Conservation (phyloP, 768 basidiomycete genomes). For the Galerina sulciceps region DNA sequence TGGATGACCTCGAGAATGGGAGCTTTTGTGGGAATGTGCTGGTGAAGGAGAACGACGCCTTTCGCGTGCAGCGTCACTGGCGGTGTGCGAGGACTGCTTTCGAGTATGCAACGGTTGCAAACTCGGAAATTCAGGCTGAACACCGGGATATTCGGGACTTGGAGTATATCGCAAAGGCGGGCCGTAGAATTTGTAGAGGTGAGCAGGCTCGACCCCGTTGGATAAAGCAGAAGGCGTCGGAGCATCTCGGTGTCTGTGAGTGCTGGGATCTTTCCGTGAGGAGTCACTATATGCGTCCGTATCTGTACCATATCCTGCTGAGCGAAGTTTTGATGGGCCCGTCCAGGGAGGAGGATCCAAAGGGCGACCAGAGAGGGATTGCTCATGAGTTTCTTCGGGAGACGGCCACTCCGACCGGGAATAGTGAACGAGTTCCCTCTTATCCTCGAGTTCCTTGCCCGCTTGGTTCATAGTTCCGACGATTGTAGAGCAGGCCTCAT, state of each 20-base stretch:
- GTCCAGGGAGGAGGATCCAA: too few relatives aligned
- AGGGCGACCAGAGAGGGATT: too few relatives aligned
- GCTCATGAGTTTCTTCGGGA: background rate
- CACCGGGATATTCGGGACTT: background rate
- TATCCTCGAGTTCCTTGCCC: conserved; percentile 1
- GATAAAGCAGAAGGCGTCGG: background rate
- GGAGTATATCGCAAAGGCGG: conserved; percentile 10
- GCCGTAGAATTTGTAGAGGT: too few relatives aligned
- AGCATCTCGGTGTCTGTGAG: background rate
- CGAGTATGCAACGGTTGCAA: background rate
- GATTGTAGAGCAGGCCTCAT: conserved; percentile 28
- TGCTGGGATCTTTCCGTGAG: too few relatives aligned
- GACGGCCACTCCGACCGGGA: background rate
- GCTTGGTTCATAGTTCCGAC: conserved; percentile 20
- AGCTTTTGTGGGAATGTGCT: background rate
- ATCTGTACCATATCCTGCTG: too few relatives aligned
- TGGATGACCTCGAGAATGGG: background rate
- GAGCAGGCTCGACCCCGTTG: background rate
- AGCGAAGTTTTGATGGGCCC: too few relatives aligned
- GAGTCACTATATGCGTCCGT: too few relatives aligned
- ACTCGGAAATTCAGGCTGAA: background rate
- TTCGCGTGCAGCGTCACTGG: background rate
- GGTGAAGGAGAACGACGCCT: conserved; percentile 1
- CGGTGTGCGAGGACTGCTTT: background rate
- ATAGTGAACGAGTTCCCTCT: background rate